Conservation (phyloP, 345 rosid genomes). For the Sisymbrium altissimum region DNA sequence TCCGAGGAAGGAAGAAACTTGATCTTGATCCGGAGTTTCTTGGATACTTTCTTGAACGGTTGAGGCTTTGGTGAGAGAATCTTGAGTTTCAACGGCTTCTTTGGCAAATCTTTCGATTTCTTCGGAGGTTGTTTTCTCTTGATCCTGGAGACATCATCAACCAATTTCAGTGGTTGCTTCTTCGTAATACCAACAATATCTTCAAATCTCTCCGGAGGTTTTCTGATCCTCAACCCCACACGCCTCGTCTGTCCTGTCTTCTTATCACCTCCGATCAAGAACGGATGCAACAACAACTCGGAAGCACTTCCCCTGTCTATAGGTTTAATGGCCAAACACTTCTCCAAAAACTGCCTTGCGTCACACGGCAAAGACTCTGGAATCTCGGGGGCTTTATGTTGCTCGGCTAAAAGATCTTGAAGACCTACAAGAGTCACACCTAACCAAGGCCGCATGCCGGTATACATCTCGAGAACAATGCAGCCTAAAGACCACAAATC, state of each 20-base stretch:
- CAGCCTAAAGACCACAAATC: slow-evolving; percentile 35
- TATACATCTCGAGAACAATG: slow-evolving; percentile 27
- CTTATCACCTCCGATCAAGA: slow-evolving; percentile 4
- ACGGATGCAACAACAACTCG: slow-evolving; percentile 25
- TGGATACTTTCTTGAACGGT: not conserved
- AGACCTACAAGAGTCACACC: not conserved
- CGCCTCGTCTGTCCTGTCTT: not conserved
- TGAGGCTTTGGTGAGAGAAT: not conserved
- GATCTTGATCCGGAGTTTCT: not conserved
- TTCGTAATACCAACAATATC: not conserved
- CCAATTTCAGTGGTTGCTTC: not conserved
- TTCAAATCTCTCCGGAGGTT: not conserved
- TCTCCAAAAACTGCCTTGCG: slow-evolving; percentile 24
- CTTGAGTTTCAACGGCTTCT: not conserved
- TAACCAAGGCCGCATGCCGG: slow-evolving; percentile 13
- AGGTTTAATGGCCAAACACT: slow-evolving; percentile 20
- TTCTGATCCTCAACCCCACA: not conserved
- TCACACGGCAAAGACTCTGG: slow-evolving; percentile 17
- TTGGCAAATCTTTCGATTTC: not conserved
- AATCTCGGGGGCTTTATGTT: not conserved
- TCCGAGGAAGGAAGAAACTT: not conserved
- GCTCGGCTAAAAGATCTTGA: not conserved
- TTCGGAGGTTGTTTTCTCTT: not conserved
- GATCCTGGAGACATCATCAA: not conserved
- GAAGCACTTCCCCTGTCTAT: slow-evolving; percentile 24